Percentiles rank a stretch among this genome's conserved stretches.
Evolutionary conservation across 345 rosid species (phyloP).

Genomic region (Arabidopsis arenosa): DNA sequence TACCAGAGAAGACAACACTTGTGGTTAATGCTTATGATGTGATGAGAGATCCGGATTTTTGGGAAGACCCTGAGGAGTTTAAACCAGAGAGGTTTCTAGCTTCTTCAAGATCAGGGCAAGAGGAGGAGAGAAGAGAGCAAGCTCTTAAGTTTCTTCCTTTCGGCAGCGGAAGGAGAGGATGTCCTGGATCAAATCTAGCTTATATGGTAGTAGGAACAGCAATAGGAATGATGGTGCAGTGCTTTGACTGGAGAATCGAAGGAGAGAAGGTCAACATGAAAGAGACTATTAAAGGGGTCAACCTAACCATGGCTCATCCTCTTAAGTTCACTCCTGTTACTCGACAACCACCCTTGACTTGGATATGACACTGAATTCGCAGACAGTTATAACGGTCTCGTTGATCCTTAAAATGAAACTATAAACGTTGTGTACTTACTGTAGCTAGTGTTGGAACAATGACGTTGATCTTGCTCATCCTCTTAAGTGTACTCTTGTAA

Average conservation of each 20-base stretch:
- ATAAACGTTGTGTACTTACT: too few relatives aligned
- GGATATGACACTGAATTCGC: too few relatives aligned
- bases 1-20: conserved; percentile 60
- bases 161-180: conserved; percentile 67
- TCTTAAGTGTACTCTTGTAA: too few relatives aligned
- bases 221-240: conserved; percentile 2
- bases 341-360: not conserved
- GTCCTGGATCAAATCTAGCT: conserved; percentile 63
- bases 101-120: not conserved
- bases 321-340: not conserved
- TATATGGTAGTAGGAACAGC: not conserved
- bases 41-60: too few relatives aligned
- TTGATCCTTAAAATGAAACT: too few relatives aligned
- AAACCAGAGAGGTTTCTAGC: too few relatives aligned
- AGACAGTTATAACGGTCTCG: too few relatives aligned
- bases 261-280: conserved; percentile 32
- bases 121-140: conserved; percentile 47
- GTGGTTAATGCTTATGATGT: too few relatives aligned
- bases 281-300: not conserved
- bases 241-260: conserved; percentile 2
- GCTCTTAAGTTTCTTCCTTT: conserved; percentile 60
- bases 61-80: too few relatives aligned
- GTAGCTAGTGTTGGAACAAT: too few relatives aligned
- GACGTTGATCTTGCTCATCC: too few relatives aligned
- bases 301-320: conserved; percentile 12